These are phyloP conservation scores for Fomitiporia mediterranea DNA, from an alignment of 1,284 basidiomycete species.

Conservation along the genomic window DNA sequence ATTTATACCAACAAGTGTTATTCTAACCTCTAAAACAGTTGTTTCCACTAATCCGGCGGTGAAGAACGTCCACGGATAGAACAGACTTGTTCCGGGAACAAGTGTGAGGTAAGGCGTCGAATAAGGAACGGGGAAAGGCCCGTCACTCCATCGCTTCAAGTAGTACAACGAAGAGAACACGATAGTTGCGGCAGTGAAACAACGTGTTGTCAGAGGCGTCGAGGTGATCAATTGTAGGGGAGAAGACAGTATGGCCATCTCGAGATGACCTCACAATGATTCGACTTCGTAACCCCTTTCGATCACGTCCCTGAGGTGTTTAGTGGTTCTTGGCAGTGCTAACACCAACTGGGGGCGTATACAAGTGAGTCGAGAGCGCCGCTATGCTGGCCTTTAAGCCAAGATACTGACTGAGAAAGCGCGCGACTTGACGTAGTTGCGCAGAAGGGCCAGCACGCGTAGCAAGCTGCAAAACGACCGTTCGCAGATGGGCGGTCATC, in stretches of 20 bases:
- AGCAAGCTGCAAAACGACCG: too few relatives aligned
- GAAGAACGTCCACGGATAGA: slow-evolving; percentile 91
- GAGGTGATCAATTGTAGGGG: slow-evolving; percentile 63
- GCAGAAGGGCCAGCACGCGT: too few relatives aligned
- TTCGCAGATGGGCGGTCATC: too few relatives aligned
- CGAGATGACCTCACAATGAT: slow-evolving; percentile 8
- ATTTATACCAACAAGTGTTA: slow-evolving; percentile 1
- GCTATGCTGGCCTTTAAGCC: too few relatives aligned
- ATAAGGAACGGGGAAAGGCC: slow-evolving; percentile 31
- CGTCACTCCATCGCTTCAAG: slow-evolving; percentile 54
- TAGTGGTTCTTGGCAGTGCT: too few relatives aligned
- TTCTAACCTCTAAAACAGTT: slow-evolving; percentile 74
- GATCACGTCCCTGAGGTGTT: too few relatives aligned
- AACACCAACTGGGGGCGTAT: too few relatives aligned
- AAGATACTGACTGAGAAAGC: too few relatives aligned
- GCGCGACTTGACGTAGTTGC: too few relatives aligned
- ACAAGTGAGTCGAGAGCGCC: too few relatives aligned
- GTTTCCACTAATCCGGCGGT: slow-evolving; percentile 87
- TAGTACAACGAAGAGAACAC: slow-evolving; percentile 60
- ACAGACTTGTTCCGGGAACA: slow-evolving; percentile 78
- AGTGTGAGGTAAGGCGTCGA: slow-evolving; percentile 76
- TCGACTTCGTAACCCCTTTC: neutral
- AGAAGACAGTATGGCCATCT: slow-evolving; percentile 71
- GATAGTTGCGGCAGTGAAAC: slow-evolving; percentile 68
- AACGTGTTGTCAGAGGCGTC: slow-evolving; percentile 76